Evolutionary conservation across 345 rosid genomes (phyloP).

Genomic region (Acer campestre): DNA sequence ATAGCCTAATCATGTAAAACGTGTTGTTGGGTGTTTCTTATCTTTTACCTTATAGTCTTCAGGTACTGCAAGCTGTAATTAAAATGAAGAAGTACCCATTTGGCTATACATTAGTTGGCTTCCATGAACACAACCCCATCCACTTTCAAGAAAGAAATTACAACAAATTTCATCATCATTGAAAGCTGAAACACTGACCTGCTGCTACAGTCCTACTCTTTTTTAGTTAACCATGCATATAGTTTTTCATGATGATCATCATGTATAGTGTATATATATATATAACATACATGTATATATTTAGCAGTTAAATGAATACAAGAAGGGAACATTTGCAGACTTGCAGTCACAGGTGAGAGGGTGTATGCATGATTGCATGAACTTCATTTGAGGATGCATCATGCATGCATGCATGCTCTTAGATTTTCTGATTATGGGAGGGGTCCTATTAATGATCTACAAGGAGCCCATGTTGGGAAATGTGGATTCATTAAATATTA

Average conservation of each 20-base stretch:
- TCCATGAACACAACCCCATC: background rate
- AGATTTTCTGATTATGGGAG: background rate
- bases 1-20: conserved; percentile 21
- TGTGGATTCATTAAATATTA: conserved; percentile 26
- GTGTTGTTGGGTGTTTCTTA: conserved; percentile 20
- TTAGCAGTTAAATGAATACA: background rate
- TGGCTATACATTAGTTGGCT: background rate
- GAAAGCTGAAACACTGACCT: too few relatives aligned
- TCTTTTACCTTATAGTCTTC: conserved; percentile 8
- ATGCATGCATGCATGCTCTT: conserved; percentile 15
- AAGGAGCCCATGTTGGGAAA: conserved; percentile 36
- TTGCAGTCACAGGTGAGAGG: background rate
- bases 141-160: background rate
- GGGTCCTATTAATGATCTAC: conserved; percentile 25
- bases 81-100: background rate
- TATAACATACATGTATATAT: background rate
- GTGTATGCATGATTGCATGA: background rate
- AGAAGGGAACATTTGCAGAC: background rate
- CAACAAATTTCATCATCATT: background rate
- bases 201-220: too few relatives aligned
- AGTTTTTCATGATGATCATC: background rate
- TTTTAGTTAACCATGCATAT: too few relatives aligned
- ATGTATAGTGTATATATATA: too few relatives aligned
- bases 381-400: background rate
- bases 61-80: background rate